Evolutionary conservation across 352 stramenopile genomes (phyloP).

Genomic region (Pythium vanterpoolii): DNA sequence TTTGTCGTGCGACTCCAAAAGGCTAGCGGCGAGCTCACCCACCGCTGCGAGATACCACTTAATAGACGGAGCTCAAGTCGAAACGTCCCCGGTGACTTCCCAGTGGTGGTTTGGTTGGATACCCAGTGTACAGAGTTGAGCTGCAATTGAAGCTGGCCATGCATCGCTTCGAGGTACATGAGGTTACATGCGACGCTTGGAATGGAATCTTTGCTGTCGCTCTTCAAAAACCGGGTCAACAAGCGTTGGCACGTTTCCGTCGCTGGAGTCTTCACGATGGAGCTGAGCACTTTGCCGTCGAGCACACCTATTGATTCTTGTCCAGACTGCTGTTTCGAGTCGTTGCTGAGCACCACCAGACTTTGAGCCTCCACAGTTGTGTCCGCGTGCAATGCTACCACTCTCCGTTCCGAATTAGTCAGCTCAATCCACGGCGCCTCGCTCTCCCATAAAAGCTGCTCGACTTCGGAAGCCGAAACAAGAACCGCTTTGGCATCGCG

Average conservation of each 20-base stretch:
- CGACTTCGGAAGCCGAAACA: neutral
- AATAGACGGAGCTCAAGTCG: constrained; percentile 14
- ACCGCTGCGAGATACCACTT: neutral
- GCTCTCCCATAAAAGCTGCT: neutral
- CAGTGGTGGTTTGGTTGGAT: neutral
- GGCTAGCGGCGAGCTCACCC: constrained; percentile 3
- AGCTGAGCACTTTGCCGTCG: neutral
- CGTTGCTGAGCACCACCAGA: neutral
- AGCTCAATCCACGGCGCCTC: constrained; percentile 1
- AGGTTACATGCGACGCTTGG: constrained; percentile 5
- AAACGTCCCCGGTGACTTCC: constrained; percentile 2
- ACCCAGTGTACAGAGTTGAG: constrained; percentile 5
- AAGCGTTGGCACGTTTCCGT: constrained; percentile 17
- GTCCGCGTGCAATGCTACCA: constrained; percentile 1
- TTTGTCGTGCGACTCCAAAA: constrained; percentile 4
- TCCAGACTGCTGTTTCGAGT: neutral
- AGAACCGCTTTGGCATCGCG: neutral
- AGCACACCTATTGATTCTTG: neutral
- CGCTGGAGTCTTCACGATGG: neutral
- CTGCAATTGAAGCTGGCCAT: constrained; percentile 19
- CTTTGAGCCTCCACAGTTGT: neutral
- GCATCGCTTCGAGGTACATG: constrained; percentile 10
- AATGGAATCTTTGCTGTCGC: neutral
- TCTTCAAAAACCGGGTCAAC: neutral
- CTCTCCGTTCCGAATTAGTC: constrained; percentile 1